Conservation (phyloP, 345 rosid species). For the Syzygium oleosum region DNA sequence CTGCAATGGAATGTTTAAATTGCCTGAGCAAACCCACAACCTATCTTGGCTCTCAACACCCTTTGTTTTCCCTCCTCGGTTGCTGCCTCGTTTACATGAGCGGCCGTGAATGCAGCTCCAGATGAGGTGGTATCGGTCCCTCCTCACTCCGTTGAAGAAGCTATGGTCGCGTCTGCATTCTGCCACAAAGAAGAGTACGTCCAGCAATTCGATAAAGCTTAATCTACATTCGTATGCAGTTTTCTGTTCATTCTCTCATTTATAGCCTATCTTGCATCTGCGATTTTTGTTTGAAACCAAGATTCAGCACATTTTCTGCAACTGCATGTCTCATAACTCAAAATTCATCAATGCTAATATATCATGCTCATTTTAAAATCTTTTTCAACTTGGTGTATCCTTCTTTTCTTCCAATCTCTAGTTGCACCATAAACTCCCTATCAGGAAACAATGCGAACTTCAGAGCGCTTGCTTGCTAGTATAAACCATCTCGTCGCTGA, state of each 20-base stretch:
- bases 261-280: neutral
- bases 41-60: neutral
- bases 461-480: neutral
- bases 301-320: neutral
- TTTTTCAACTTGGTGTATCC: too few relatives aligned
- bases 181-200: neutral
- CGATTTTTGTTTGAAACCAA: neutral
- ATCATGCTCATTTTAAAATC: neutral
- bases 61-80: neutral
- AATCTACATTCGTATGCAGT: neutral
- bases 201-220: neutral
- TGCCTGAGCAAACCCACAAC: conserved; percentile 20
- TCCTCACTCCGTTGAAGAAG: neutral
- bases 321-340: neutral
- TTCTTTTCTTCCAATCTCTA: neutral
- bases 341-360: neutral
- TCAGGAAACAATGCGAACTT: neutral
- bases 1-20: conserved; percentile 19
- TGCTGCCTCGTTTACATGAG: neutral
- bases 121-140: neutral
- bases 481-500: neutral
- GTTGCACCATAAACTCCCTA: neutral
- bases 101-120: neutral
- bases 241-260: neutral
- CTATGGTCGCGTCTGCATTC: neutral